Conservation (phyloP, 306 rosid genomes). For the Prunus mira region DNA sequence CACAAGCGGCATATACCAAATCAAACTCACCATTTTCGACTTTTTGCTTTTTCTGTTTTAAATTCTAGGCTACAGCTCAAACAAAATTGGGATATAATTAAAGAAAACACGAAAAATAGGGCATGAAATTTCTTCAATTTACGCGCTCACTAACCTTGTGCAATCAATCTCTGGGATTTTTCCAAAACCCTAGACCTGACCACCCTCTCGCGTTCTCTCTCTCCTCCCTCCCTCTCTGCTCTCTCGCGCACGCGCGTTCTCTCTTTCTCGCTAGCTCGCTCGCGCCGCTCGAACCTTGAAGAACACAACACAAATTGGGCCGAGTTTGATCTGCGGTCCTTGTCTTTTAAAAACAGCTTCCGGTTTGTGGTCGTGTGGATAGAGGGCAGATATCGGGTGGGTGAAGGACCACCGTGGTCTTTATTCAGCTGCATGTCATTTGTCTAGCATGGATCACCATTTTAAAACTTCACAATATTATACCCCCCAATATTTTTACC, state of each 20-base stretch:
- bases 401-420: background rate
- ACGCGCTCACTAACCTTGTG: constrained; percentile 81
- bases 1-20: constrained; percentile 57
- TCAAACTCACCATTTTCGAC: constrained; percentile 47
- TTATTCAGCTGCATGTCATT: background rate
- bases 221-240: background rate
- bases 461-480: no score
- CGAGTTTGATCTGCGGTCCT: background rate
- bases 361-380: background rate
- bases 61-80: constrained; percentile 10
- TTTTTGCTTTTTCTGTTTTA: background rate
- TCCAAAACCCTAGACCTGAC: constrained; percentile 46
- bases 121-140: constrained; percentile 27
- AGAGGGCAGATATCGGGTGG: background rate
- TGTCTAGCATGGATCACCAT: background rate
- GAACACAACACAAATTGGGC: background rate
- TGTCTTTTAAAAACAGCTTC: background rate
- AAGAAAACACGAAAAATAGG: constrained; percentile 22
- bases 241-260: background rate
- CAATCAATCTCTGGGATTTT: constrained; percentile 22
- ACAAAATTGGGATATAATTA: constrained; percentile 27
- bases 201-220: constrained; percentile 15
- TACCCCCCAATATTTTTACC: no score
- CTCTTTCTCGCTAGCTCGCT: background rate
- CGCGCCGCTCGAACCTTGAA: background rate